phyloP scores from a whole-genome alignment of 176 grass and related monocot species.

The Carex parvula region DNA sequence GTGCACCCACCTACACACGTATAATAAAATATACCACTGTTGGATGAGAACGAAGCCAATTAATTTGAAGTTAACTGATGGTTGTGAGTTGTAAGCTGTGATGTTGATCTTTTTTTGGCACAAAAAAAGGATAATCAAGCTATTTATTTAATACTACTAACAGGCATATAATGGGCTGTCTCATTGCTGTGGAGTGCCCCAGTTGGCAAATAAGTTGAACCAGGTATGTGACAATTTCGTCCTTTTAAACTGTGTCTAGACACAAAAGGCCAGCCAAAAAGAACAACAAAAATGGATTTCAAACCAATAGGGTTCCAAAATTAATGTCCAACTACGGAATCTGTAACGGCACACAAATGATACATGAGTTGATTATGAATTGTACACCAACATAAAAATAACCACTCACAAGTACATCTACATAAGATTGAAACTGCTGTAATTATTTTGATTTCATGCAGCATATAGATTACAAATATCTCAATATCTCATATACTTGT shows the following conservation, averaged over 20 bases:
- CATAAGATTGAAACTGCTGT: background rate
- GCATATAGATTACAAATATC: background rate
- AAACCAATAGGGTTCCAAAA: background rate
- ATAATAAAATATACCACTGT: background rate
- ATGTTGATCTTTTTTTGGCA: background rate
- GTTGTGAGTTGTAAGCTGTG: slow-evolving; percentile 19
- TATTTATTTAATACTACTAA: slow-evolving; percentile 21
- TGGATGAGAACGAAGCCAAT: background rate
- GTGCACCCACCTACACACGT: background rate
- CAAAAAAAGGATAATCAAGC: slow-evolving; percentile 11
- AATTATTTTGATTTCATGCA: background rate
- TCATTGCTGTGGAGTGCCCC: slow-evolving; percentile 92
- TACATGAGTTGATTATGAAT: background rate
- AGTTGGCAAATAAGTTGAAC: slow-evolving; percentile 95
- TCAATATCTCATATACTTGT: background rate
- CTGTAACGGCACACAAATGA: background rate
- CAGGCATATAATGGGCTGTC: slow-evolving; percentile 87
- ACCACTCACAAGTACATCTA: background rate
- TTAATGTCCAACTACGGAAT: background rate
- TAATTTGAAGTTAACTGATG: slow-evolving; percentile 21
- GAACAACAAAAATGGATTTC: background rate
- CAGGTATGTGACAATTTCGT: slow-evolving; percentile 35
- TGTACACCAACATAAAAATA: background rate
- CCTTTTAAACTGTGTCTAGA: slow-evolving; percentile 13
- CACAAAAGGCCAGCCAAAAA: background rate